Percentiles rank a stretch among this genome's conserved stretches.
phyloP scores from a whole-genome alignment of 2,329 filamentous ascomycete species.

The Aspergillus uvarum region DNA sequence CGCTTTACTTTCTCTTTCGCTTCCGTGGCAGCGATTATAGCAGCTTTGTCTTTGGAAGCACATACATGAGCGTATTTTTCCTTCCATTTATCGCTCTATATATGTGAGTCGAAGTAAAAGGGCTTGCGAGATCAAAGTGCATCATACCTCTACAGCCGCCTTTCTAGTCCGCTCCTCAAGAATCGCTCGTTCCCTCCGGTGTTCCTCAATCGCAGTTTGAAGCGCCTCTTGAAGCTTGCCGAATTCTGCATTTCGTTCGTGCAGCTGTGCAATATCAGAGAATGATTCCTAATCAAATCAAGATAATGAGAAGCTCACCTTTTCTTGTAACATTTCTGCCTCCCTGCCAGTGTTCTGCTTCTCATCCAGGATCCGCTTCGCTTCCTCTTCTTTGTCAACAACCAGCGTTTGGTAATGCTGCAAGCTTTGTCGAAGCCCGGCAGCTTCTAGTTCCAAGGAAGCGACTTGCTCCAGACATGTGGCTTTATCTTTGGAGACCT shows the following conservation, averaged over 20 bases:
- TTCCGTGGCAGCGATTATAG: constrained; percentile 26
- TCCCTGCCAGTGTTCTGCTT: constrained; percentile 21
- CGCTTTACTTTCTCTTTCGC: constrained; percentile 32
- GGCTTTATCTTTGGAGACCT: constrained; percentile 25
- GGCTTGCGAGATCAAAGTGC: no score
- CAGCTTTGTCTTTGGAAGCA: constrained; percentile 25
- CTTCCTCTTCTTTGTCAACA: constrained; percentile 27
- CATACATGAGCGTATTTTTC: constrained; percentile 30
- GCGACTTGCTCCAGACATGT: constrained; percentile 21
- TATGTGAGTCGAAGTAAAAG: no score
- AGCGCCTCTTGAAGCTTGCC: constrained; percentile 23
- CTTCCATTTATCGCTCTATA: constrained; percentile 25
- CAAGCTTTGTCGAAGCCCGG: constrained; percentile 21
- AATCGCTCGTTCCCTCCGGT: constrained; percentile 19
- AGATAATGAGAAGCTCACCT: constrained; percentile 21
- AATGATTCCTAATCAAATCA: background rate
- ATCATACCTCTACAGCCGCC: constrained; percentile 24
- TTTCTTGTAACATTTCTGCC: constrained; percentile 20
- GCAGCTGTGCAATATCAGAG: constrained; percentile 23
- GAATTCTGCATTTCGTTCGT: constrained; percentile 23
- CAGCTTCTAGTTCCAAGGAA: constrained; percentile 29
- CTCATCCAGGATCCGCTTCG: constrained; percentile 23
- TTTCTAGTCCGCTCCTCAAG: constrained; percentile 22
- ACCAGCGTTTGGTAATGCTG: constrained; percentile 21
- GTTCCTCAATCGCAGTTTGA: constrained; percentile 22